Base-by-base conservation (phyloP, 225 moss, liverwort and hornwort genomes). In the Climacium dendroides region DNA sequence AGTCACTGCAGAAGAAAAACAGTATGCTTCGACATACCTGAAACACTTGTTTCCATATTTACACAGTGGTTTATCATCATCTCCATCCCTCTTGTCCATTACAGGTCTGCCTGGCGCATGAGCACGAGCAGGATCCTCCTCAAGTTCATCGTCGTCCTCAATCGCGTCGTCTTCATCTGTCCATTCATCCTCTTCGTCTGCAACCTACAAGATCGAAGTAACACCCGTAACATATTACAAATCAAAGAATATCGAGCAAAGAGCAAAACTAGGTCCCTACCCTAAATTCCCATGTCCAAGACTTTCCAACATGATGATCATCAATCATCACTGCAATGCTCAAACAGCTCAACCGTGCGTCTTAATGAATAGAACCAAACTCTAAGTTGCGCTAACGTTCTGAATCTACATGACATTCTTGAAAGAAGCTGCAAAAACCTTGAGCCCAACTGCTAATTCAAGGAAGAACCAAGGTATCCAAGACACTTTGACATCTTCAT, bases 131-230 rank as follows among this genome's bases (percentile, higher is more conserved):
- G 52, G 61, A 47, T 60, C 83, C 64, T 86, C 87, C 29, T 85
- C 83, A 11, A 82, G 54, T 78, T 86, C 88, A 35, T 85, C 88
- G 13, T 62, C 91, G 30, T 87, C 91, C 71, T 85, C 89, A 52
- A 59, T 70, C 80, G 62, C 91, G 43, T 92, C 91, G 45, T 91
- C 92, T 65, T 92, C 92, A 75, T 93, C 91, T 74, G 79, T 87
- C 83, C 85, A 93, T 87, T 91, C 93, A 85, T 85, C 91, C 79
- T 91, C 93, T 57, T 93, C 90, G 62, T 93, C 92, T 74, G 77
- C 86, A 89, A 79, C 78, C 93, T 93, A 74, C 60, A 90, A 61
- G 24, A 59, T 59, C 74, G 72, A 86, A 86, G 83, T 25, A 74
- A 80, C 57, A 43, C 37, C 61, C 34, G 12, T 11, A 61, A 32